Percentiles rank a stretch among this genome's conserved stretches.
These are phyloP conservation scores for Alternaria burnsii DNA, from an alignment of 2,329 filamentous ascomycete species.

Conservation along the genomic window DNA sequence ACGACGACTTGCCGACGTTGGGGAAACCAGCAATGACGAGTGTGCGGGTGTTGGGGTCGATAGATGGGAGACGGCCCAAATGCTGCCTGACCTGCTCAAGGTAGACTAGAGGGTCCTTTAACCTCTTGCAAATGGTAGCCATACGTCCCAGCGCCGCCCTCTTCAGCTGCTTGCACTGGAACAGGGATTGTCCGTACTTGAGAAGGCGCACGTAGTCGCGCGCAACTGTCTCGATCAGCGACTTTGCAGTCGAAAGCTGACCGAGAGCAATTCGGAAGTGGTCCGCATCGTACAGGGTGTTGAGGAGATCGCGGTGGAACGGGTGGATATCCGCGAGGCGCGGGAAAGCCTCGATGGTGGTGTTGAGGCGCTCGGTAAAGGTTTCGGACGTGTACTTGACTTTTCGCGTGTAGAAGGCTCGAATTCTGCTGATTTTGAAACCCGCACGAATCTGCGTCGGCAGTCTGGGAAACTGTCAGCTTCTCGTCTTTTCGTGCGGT, in stretches of 20 bases:
- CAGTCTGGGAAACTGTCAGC: conserved; percentile 61
- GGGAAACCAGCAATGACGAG: conserved; percentile 97
- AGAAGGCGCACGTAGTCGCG: conserved; percentile 95
- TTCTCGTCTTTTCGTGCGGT: not conserved
- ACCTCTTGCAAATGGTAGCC: conserved; percentile 93
- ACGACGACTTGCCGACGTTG: conserved; percentile 91
- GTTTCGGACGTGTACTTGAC: conserved; percentile 95
- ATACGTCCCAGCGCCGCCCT: conserved; percentile 94
- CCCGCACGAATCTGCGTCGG: conserved; percentile 95
- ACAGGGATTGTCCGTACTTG: conserved; percentile 90
- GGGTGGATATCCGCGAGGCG: conserved; percentile 93
- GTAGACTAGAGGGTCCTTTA: conserved; percentile 95
- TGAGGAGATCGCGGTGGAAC: conserved; percentile 89
- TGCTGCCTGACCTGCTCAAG: conserved; percentile 97
- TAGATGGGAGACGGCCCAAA: conserved; percentile 94
- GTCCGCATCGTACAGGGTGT: conserved; percentile 78
- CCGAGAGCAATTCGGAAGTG: conserved; percentile 92
- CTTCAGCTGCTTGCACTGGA: conserved; percentile 99
- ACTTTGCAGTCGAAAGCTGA: conserved; percentile 94
- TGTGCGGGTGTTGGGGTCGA: conserved; percentile 96
- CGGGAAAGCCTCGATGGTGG: conserved; percentile 89
- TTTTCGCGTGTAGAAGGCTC: conserved; percentile 96
- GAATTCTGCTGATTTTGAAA: conserved; percentile 94
- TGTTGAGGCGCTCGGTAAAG: conserved; percentile 89
- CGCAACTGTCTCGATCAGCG: conserved; percentile 93